Percentiles rank a stretch among this genome's conserved stretches.
These are phyloP conservation scores for Heterococcus sp. DNA, from an alignment of 108 stramenopile species.

Conservation along the genomic window DNA sequence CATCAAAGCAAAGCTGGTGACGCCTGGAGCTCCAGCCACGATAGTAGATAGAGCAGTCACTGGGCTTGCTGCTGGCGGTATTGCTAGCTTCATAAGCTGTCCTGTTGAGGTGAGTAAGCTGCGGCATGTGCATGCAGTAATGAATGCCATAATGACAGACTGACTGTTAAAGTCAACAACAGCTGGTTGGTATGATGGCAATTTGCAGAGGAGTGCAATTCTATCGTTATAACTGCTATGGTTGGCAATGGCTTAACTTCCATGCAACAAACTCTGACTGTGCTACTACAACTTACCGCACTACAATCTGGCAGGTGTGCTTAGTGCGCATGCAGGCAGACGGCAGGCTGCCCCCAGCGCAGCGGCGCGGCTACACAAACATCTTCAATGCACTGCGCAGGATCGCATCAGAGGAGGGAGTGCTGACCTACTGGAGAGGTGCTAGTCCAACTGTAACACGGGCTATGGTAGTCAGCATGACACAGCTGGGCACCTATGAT, in stretches of 20 bases:
- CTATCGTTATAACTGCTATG: too few relatives aligned
- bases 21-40: background rate
- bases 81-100: slow-evolving; percentile 51
- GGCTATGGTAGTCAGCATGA: slow-evolving; percentile 53
- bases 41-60: slow-evolving; percentile 19
- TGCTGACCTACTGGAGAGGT: slow-evolving; percentile 52
- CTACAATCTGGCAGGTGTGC: slow-evolving; percentile 29
- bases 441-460: slow-evolving; percentile 49
- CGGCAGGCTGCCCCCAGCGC: slow-evolving; percentile 27
- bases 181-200: too few relatives aligned
- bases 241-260: too few relatives aligned
- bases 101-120: slow-evolving; percentile 45
- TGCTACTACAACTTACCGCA: too few relatives aligned
- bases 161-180: too few relatives aligned
- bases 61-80: slow-evolving; percentile 43
- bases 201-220: too few relatives aligned
- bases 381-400: slow-evolving; percentile 43
- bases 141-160: too few relatives aligned
- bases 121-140: too few relatives aligned
- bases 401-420: slow-evolving; percentile 48
- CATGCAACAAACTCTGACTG: too few relatives aligned
- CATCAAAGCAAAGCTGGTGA: background rate
- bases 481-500: slow-evolving; percentile 54
- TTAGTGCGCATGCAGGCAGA: slow-evolving; percentile 54
- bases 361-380: slow-evolving; percentile 52